Conservation (phyloP, 352 stramenopile species). For the Globisporangium heterothallicum region DNA sequence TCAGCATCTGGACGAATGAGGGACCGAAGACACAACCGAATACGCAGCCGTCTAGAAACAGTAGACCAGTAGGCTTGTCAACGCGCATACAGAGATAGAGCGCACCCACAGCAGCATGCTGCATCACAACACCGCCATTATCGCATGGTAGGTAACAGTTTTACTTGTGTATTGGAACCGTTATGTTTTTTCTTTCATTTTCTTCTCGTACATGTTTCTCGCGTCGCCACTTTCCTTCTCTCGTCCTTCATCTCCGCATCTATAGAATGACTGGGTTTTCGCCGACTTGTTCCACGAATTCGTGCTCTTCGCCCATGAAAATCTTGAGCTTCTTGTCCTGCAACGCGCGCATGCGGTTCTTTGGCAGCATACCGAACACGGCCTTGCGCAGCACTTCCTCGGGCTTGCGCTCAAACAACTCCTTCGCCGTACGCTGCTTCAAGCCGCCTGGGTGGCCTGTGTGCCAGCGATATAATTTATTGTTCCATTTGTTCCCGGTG, state of each 20-base stretch:
- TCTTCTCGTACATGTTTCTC: background rate
- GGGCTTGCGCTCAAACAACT: conserved; percentile 93
- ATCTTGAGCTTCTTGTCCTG: conserved; percentile 97
- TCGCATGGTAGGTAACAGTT: too few species aligned
- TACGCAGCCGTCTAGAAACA: too few species aligned
- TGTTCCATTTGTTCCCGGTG: conserved; percentile 95
- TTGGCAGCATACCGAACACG: conserved; percentile 97
- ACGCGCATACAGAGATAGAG: too few species aligned
- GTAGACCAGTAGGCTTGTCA: too few species aligned
- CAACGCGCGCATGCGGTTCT: conserved; percentile 94
- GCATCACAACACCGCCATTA: too few species aligned
- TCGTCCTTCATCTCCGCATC: background rate
- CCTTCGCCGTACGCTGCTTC: conserved; percentile 92
- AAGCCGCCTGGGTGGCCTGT: conserved; percentile 96
- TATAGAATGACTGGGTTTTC: conserved; percentile 83
- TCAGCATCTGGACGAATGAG: conserved; percentile 12
- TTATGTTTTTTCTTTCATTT: background rate
- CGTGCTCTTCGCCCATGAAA: conserved; percentile 91
- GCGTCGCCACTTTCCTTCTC: background rate
- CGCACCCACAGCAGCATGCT: too few species aligned
- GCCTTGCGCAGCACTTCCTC: conserved; percentile 94
- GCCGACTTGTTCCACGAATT: conserved; percentile 86
- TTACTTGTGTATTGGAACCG: too few species aligned
- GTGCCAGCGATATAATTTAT: conserved; percentile 98
- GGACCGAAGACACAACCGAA: background rate